phyloP scores from a whole-genome alignment of 768 basidiomycete genomes.

The Trametes maxima region DNA sequence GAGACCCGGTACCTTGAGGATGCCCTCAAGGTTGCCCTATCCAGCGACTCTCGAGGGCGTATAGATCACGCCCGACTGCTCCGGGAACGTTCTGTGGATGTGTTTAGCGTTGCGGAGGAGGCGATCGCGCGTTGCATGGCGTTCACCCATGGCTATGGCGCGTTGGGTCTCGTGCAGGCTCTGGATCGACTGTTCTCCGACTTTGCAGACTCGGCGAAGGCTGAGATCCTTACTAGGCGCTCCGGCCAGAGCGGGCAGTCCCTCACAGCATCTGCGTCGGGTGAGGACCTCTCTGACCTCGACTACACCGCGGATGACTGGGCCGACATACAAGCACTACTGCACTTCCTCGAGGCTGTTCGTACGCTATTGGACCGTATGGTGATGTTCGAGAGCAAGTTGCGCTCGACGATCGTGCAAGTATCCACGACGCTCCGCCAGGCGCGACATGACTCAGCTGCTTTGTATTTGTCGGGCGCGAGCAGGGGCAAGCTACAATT shows the following conservation, averaged over 20 bases:
- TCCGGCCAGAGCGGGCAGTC: constrained; percentile 23
- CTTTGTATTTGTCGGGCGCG: constrained; percentile 50
- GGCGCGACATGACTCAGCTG: constrained; percentile 52
- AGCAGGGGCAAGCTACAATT: constrained; percentile 70
- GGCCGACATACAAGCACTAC: constrained; percentile 77
- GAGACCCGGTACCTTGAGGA: constrained; percentile 74
- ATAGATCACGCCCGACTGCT: constrained; percentile 64
- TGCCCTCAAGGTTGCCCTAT: constrained; percentile 51
- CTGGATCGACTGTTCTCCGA: constrained; percentile 70
- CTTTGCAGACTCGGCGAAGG: constrained; percentile 70
- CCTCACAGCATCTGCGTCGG: constrained; percentile 39
- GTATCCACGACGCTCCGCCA: constrained; percentile 61
- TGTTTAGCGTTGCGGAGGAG: constrained; percentile 79
- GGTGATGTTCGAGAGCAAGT: constrained; percentile 64
- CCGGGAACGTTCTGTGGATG: constrained; percentile 73
- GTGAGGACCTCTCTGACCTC: constrained; percentile 71
- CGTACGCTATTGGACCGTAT: constrained; percentile 73
- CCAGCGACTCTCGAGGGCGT: constrained; percentile 44
- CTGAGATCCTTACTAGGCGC: constrained; percentile 44
- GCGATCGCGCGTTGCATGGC: constrained; percentile 70
- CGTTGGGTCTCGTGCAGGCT: constrained; percentile 69
- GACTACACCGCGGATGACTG: constrained; percentile 90
- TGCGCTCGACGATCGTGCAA: constrained; percentile 60
- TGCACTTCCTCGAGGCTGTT: constrained; percentile 84
- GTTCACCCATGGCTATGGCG: constrained; percentile 91